Base-by-base conservation (phyloP, 208 protist species). In the Leishmania braziliensis region DNA sequence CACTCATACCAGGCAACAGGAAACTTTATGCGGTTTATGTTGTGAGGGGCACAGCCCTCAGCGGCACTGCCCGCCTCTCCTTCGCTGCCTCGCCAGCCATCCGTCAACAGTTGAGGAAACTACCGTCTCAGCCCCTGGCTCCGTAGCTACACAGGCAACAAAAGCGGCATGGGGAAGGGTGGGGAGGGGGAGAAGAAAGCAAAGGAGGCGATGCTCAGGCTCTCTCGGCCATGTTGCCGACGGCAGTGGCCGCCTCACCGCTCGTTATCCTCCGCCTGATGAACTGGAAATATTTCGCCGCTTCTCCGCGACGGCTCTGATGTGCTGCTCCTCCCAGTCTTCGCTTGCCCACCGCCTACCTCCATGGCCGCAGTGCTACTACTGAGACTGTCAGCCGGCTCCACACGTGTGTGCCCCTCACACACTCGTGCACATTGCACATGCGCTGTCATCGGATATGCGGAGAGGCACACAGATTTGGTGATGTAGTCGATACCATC, bases 401-500 rank as follows among this genome's bases (percentile, higher is more conserved):
- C 79, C 66, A 82, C 75, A 26, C 83, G 79, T 58, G 87, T 84
- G 80, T 95, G 90, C 39, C 88, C 94, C 71, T 97, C 94, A 70
- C 92, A 94, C 20, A 97, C 79, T 9, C 94, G 88, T 39, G 92
- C 85, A 56, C 94, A 95, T 85, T 91, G 88, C 56, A 97, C 94
- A 75, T 96, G 92, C 48, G 92, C 82, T 65, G 92, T 89, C 77
- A 87, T 88, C 69, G 94, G 94, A 83, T 95, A 96, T 46, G 90
- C 91, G 10, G 89, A 95, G 53, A 95, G 78, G 79, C 91, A 96
- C 69, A 90, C 90, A 62, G 85, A 80, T 58, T 90, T 85, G 10
- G 94, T 95, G 56, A 96, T 82, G 80, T 96, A 97, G 78, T 97
- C 92, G 14, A 96, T 82, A 0, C 91, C 94, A 46, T 95, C 90